Evolutionary conservation across 164 flowering plant species (phyloP).

Genomic region (Amborella trichopoda): DNA sequence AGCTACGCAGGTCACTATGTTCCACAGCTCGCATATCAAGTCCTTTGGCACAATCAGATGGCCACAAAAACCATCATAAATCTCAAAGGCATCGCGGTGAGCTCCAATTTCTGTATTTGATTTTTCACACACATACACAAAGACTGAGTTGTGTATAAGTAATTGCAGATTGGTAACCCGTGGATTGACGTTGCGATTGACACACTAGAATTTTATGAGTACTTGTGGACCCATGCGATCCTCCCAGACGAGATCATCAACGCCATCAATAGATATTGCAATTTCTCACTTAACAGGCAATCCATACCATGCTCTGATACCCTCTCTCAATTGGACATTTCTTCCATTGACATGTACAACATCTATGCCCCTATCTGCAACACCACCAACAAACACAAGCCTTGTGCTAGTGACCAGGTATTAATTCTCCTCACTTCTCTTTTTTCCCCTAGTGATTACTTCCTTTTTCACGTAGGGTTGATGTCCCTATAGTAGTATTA

Average conservation of each 20-base stretch:
- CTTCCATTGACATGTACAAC: conserved; percentile 17
- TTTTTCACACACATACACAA: too few relatives aligned
- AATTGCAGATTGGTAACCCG: conserved; percentile 35
- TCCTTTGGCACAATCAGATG: conserved; percentile 13
- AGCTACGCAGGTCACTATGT: conserved; percentile 36
- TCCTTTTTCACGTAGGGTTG: too few relatives aligned
- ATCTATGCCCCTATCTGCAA: conserved; percentile 36
- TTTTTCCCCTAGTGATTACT: too few relatives aligned
- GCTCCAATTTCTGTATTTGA: too few relatives aligned
- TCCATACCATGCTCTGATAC: too few relatives aligned
- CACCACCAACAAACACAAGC: too few relatives aligned
- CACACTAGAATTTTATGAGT: conserved; percentile 18
- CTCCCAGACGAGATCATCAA: conserved; percentile 24
- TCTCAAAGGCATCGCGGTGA: conserved; percentile 26
- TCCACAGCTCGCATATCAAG: conserved; percentile 29
- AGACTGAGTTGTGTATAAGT: too few relatives aligned
- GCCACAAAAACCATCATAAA: conserved; percentile 18
- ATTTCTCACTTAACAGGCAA: background rate
- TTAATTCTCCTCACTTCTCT: too few relatives aligned
- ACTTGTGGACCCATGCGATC: conserved; percentile 29
- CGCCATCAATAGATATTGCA: conserved; percentile 14
- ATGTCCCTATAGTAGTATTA: too few relatives aligned
- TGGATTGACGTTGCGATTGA: conserved; percentile 17
- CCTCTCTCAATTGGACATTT: background rate
- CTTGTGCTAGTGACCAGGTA: too few relatives aligned